Base-by-base conservation (phyloP, 2,329 filamentous ascomycete species). In the Fusarium pseudoanthophilum region DNA sequence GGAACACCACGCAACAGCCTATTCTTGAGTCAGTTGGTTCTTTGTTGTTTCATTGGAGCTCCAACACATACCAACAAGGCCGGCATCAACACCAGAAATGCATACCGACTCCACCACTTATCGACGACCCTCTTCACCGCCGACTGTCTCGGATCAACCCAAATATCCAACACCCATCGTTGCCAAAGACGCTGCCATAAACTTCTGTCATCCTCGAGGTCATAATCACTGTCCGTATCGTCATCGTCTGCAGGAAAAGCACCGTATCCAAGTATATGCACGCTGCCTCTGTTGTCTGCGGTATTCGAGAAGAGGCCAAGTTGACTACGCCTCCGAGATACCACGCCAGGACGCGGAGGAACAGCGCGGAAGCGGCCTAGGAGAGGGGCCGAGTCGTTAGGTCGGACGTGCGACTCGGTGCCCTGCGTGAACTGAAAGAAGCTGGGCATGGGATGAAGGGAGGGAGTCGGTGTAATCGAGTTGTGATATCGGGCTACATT, bases 361-460 rank as follows among this genome's bases (percentile, higher is more conserved):
- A 92, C 89, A 67, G 90, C 90, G 69, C 90, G 89, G 81, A 90
- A 92, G 43, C 90, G 88, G 70, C 90, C 90, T 5, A 92, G 87
- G 14, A 92, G 82, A 30, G 90, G 89, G 24, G 90, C 88, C 46
- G 88, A 83, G 77, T 91, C 87, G 75, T 83, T 84, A 65, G 85
- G 85, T 57, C 85, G 85, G 68, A 84, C 83, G 76, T 84, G 86
- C 71, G 89, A 87, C 82, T 92, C 90, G 77, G 84, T 86, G 80
- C 90, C 90, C 78, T 90, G 90, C 71, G 90, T 90, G 82, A 92
- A 92, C 79, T 87, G 85, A 83, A 92, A 92, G 85, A 92, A 90
- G 78, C 87, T 85, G 78, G 90, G 88, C 89, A 92, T 91, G 69
- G 71, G 64, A 75, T 72, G 48, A 40, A 59, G 66, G 51, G 46